These are phyloP conservation scores for Euryodendron excelsum DNA, from an alignment of 148 eudicot genomes.

Conservation along the genomic window DNA sequence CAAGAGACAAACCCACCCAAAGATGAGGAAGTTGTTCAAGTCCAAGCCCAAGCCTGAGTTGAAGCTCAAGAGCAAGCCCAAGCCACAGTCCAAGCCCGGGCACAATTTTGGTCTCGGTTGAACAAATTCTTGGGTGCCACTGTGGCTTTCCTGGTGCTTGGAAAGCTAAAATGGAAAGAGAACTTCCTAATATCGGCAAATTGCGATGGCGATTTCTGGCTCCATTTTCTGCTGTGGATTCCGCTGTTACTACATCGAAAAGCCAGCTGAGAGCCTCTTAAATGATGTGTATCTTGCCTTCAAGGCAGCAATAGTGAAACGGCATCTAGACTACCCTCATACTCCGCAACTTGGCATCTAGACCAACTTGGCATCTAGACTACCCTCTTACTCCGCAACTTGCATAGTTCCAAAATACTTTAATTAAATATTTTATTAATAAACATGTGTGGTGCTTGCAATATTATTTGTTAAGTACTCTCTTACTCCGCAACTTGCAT, in stretches of 20 bases:
- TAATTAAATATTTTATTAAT: too few relatives aligned
- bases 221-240: not conserved
- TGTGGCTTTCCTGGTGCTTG: not conserved
- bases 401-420: too few relatives aligned
- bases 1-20: not conserved
- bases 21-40: not conserved
- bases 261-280: not conserved
- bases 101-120: not conserved
- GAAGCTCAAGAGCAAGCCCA: too few relatives aligned
- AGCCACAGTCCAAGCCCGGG: not conserved
- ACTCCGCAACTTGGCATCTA: too few relatives aligned
- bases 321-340: not conserved
- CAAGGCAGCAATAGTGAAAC: not conserved
- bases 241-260: not conserved
- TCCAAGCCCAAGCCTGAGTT: too few relatives aligned
- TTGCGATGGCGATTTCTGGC: not conserved
- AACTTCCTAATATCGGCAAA: not conserved
- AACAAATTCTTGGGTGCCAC: not conserved
- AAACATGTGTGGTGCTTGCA: too few relatives aligned
- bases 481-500: too few relatives aligned
- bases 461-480: too few relatives aligned
- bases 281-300: not conserved
- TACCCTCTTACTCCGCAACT: too few relatives aligned
- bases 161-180: not conserved
- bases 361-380: too few relatives aligned